Base-by-base conservation (phyloP, 129 eudicot genomes). In the Arctium lappa region DNA sequence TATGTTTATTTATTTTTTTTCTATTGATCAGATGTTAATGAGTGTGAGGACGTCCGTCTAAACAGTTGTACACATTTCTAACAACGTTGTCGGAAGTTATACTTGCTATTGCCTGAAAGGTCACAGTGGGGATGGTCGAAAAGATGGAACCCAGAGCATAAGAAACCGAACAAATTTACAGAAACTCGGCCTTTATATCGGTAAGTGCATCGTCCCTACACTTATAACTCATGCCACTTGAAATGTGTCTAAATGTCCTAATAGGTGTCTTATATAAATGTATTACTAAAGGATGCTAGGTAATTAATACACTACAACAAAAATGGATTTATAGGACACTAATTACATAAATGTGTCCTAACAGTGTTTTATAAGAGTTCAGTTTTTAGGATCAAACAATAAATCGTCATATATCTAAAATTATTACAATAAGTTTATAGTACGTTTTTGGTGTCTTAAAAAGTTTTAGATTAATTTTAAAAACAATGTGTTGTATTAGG, bases 101-200 rank as follows among this genome's bases (percentile, higher is more conserved):
- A 74, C 65, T 9, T 74, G 78, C 44, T 22, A 53, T 42, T 74
- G 78, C 78, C 78, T 38, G 63, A 74, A 74, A 60, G 66, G 78
- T 44, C 53, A 46, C 37, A 18, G 5, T 44, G 78, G 78, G n/a
- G 78, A 74, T 40, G 78, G 78, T 40, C 48, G 78, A 40, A 42
- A 29, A 27, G 32, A 6, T 42, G 78, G 78, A 74, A 27, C 18
- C 22, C 65, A 66, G 1, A 42, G 78, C 65, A 40, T 18, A 44
- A 42, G 27, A 74, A 1, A 8, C 53, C 62, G 39, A 68, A 36
- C 63, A 36, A 68, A 48, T 33, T 2, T 50, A 53, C 73, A 69
- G 6, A 83, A 83, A 71, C 83, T 71, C 13, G 83, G 77, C 5
- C 65, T 71, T 8, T 80, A 80, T 71, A 72, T 80, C 7, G 83